Conservation (phyloP, 2,329 filamentous ascomycete genomes). For the Dactylellina drechsleri region DNA sequence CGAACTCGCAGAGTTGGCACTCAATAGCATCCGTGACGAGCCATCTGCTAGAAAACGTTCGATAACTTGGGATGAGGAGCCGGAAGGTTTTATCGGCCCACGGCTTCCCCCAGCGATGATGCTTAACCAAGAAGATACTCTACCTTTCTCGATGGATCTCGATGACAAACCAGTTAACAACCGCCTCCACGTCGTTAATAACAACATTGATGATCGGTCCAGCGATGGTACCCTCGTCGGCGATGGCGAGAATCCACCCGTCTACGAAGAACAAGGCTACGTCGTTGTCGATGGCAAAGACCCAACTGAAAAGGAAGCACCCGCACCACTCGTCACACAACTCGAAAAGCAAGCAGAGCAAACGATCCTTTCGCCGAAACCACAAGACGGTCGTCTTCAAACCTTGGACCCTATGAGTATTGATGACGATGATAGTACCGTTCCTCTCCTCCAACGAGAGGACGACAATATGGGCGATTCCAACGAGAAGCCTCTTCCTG, state of each 20-base stretch:
- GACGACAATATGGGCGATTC: conserved; percentile 59
- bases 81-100: conserved; percentile 59
- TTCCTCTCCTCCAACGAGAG: conserved; percentile 52
- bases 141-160: conserved; percentile 56
- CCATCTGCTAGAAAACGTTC: conserved; percentile 42
- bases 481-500: conserved; percentile 53
- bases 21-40: conserved; percentile 62
- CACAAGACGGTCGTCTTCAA: conserved; percentile 7
- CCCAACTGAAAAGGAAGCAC: conserved; percentile 1
- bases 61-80: conserved; percentile 67
- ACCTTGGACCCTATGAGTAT: conserved; percentile 37
- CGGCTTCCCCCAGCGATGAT: conserved; percentile 42
- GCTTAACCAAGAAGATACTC: conserved; percentile 11
- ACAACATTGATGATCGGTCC: conserved; percentile 53
- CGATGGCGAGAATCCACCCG: conserved; percentile 54
- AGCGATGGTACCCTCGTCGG: conserved; percentile 57
- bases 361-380: conserved; percentile 23
- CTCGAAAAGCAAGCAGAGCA: conserved; percentile 20
- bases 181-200: conserved; percentile 35
- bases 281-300: conserved; percentile 43
- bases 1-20: conserved; percentile 80
- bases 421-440: conserved; percentile 41
- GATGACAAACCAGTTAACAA: conserved; percentile 46
- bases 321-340: conserved; percentile 8
- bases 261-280: conserved; percentile 52